Base-by-base conservation (phyloP, 768 basidiomycete species). In the Termitomyces heimii region DNA sequence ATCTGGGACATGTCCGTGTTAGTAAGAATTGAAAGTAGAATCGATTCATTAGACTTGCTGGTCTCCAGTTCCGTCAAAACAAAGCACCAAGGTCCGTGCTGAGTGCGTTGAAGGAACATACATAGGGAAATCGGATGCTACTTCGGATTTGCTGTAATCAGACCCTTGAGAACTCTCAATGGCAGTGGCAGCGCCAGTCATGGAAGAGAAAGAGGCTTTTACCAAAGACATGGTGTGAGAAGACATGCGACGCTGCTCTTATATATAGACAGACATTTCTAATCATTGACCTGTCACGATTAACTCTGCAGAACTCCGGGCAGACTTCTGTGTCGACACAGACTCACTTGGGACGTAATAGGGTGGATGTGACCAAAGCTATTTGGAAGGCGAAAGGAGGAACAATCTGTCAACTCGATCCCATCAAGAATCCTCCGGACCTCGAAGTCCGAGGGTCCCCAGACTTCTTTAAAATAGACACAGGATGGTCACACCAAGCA, bases 31-130 rank as follows among this genome's bases (percentile, higher is more conserved):
- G 6, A 14, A 31, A 13, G 2, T 22, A n/a, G 8, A 10, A 10
- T n/a, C 14, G 1, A 26, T 5, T 32, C 9, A 22, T 10, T 34
- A 24, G 10, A 66, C 66, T 57, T 37, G 73, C 68, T 78, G 74
- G 57, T 80, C 76, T 43, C 77, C 77, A 5, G 80, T 82, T 4
- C 80, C 84, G 67, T 89, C 88, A 63, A 89, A 89, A 66, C 88
- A 88, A 5, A 89, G 72, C 0, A 88, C 78, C 8, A 87, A 62
- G 0, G 83, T 86, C 32, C 85, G 72, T 51, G 58, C 61, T 10
- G 62, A 48, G 46, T 73, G 69, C 2, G 61, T 60, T 6, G 70
- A 66, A 10, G 74, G 74, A 8, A 73, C 66, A 18, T 1, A 24
- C 3, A 16, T 48, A 0, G 57, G 45, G 28, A 58, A 53, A 1